Conservation (phyloP, 495 filamentous ascomycete genomes). For the Talaromyces thailandensis region DNA sequence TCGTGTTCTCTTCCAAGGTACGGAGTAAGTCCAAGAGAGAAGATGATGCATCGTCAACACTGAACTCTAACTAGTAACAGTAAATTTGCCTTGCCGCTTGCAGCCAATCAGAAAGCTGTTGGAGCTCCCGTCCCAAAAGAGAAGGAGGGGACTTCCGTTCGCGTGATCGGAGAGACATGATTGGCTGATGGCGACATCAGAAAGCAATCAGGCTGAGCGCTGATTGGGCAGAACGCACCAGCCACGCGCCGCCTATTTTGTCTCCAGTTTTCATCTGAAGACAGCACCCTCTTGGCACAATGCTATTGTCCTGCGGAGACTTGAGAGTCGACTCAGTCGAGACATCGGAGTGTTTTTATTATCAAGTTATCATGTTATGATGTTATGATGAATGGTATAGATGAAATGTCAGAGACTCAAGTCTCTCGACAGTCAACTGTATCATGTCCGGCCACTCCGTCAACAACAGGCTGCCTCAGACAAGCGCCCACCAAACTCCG, state of each 20-base stretch:
- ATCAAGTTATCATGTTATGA: too few relatives aligned
- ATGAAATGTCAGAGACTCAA: background rate
- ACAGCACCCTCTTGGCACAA: too few relatives aligned
- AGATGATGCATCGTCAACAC: background rate
- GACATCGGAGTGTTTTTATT: background rate
- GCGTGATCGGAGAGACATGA: background rate
- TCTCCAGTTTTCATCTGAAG: background rate
- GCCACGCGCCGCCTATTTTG: background rate
- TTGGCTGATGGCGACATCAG: background rate
- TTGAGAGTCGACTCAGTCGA: too few relatives aligned
- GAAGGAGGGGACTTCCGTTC: background rate
- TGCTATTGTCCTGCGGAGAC: background rate
- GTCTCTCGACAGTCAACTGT: background rate
- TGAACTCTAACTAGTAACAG: too few relatives aligned
- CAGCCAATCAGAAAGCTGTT: background rate
- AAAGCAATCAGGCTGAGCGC: background rate
- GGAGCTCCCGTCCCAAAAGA: background rate
- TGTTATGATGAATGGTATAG: background rate
- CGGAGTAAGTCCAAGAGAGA: background rate
- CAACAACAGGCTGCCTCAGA: background rate
- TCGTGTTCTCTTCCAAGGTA: background rate
- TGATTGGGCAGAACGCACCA: background rate
- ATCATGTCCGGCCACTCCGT: background rate
- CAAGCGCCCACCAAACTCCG: background rate
- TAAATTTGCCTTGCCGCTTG: background rate